Evolutionary conservation across 2,329 filamentous ascomycete genomes (phyloP), one percentile per base, ranked within the genome.

Genomic region (Alternaria longipes): DNA sequence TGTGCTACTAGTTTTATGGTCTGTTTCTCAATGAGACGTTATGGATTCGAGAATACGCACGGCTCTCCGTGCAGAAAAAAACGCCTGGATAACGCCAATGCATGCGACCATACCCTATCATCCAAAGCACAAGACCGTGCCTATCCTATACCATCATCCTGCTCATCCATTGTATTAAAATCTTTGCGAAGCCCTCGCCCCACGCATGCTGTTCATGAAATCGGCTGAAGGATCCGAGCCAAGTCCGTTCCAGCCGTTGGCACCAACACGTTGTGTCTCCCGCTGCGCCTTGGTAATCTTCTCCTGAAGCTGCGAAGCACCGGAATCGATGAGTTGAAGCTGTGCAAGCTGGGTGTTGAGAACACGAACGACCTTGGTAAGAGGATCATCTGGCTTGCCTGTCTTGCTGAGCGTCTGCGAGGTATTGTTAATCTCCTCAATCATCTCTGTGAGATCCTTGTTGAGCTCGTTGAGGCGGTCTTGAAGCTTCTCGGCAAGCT

Each of bases 341-440:
- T 97, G 94, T 36, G 90, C 89, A 38, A 99, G 88, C 78, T 99
- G 95, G 24, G 90, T 89, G 78, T 99, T 99, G 69, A 99, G 89
- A 51, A 98, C 93, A 65, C 93, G 90, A 54, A 98, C 94, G 73
- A 99, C 97, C 80, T 97, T 93, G 69, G 93, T 94, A 75, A 98
- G 85, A 40, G 72, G 66, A 60, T 76, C 72, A 65, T 81, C 78
- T 28, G 92, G 87, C 80, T 96, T 96, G 80, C 87, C 90, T 60
- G 91, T 93, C 85, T 96, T 97, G 85, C 89, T 94, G 67, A 99
- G 83, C 24, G 90, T 93, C 56, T 91, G 87, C n/a, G 92, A 95
- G 64, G 96, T 94, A 69, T 90, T 89, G 77, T 99, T 99, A 77
- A 99, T 97, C 80, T 98, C 95, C 76, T 97, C 94, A 71, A 99